phyloP scores from a whole-genome alignment of 2,329 filamentous ascomycete species.

The Clarireedia hainanense region DNA sequence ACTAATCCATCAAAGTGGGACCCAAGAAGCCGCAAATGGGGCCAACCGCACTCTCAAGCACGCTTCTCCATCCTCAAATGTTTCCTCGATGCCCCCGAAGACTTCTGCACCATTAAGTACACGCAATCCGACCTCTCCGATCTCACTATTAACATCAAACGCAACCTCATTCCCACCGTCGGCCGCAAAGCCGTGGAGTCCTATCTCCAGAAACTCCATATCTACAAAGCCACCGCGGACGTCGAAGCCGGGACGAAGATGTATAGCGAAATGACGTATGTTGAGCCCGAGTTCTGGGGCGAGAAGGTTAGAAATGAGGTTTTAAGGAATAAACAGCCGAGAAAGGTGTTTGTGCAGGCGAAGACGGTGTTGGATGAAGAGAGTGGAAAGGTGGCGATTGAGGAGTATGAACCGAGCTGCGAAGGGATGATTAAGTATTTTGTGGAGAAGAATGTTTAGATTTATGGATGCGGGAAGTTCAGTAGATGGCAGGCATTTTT shows the following conservation, averaged over 20 bases:
- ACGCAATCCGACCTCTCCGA: constrained; percentile 64
- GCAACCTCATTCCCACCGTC: constrained; percentile 75
- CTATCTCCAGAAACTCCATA: constrained; percentile 84
- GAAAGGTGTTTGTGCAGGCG: constrained; percentile 89
- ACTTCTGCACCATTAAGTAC: constrained; percentile 78
- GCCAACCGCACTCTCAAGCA: constrained; percentile 85
- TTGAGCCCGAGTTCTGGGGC: constrained; percentile 77
- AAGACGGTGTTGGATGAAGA: constrained; percentile 70
- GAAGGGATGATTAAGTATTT: constrained; percentile 81
- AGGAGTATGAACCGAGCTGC: constrained; percentile 76
- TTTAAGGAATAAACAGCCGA: constrained; percentile 68
- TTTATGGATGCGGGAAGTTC: too few relatives aligned
- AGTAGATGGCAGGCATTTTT: too few relatives aligned
- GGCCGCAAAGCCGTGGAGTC: constrained; percentile 75
- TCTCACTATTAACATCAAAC: constrained; percentile 74
- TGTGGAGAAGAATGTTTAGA: constrained; percentile 45
- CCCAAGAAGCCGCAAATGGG: constrained; percentile 84
- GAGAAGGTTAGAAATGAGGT: constrained; percentile 70
- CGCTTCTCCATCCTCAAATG: constrained; percentile 81
- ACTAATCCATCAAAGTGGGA: constrained; percentile 54
- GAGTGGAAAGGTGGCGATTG: constrained; percentile 64
- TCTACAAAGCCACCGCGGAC: constrained; percentile 89
- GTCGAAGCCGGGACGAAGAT: constrained; percentile 67
- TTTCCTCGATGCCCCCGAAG: constrained; percentile 77
- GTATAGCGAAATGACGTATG: constrained; percentile 76